Evolutionary conservation across 164 flowering plant species (phyloP), one percentile per base, ranked within the genome.

Genomic region (Litsea cubeba): DNA sequence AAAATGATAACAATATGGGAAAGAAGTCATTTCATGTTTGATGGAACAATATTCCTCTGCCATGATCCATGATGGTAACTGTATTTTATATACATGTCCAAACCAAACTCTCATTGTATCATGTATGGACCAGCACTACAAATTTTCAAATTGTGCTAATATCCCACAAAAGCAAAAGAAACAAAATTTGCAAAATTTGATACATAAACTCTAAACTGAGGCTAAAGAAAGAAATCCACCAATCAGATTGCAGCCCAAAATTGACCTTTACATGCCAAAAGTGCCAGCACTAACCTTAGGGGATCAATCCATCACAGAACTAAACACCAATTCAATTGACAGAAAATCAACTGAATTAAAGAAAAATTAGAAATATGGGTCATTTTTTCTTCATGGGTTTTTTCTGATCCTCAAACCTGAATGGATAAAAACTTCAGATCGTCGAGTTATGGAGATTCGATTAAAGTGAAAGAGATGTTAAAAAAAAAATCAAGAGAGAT

Each of bases 401-500:
- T 40, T 40, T 40, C 10, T 40, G 46, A 40, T 8, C 10, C 46
- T 40, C 46, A 40, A 5, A 30, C 35, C 35, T 30, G 35, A 30
- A 30, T 30, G 5, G 35, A 4, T 30, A 0, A 0, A 30, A 3
- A 30, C 35, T 40, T 40, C 11, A 40, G 46, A 40, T 8, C 10
- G 0, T 40, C 46, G 46, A 40, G 10, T 40, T 40, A 7, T 5
- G 46, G 46, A 66, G 8, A 15, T 22, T 25, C 2, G 25, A 30
- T 6, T 8, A n/a, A 71, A 70, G 58, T 65, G 62, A 49, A 26
- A 40, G 67, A 69, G 63, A 70, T 30, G 77, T n/a, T 7, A 51
- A 60, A 58, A 15, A 75, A 75, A 30, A 3, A 32, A 50, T 28
- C 74, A 35, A 71, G 72, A 50, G 11, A 26, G 68, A 65, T 62